phyloP scores from a whole-genome alignment of 2,329 filamentous ascomycete genomes.

The Biscogniauxia sp. region DNA sequence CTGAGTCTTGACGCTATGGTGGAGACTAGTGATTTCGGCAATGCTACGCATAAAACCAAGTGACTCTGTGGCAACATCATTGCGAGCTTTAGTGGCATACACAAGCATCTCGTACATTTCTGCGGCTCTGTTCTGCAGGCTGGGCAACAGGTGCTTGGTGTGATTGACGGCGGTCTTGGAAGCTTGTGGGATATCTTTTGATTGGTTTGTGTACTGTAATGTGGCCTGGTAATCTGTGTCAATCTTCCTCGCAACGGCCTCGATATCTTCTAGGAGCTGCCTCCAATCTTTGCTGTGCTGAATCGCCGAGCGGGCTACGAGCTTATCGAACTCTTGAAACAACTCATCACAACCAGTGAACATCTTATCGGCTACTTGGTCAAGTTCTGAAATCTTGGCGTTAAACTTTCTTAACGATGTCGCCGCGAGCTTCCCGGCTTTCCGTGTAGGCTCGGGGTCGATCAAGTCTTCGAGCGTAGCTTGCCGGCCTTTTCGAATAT shows the following conservation, averaged over 20 bases:
- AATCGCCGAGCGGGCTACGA: slow-evolving; percentile 52
- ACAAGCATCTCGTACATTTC: slow-evolving; percentile 63
- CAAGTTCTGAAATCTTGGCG: slow-evolving; percentile 58
- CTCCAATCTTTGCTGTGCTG: slow-evolving; percentile 61
- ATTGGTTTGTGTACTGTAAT: slow-evolving; percentile 63
- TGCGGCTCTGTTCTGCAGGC: slow-evolving; percentile 50
- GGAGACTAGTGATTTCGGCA: slow-evolving; percentile 72
- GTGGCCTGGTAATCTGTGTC: slow-evolving; percentile 80
- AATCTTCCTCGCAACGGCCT: slow-evolving; percentile 82
- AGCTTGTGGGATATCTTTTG: slow-evolving; percentile 57
- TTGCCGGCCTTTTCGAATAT: slow-evolving; percentile 43
- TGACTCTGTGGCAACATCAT: slow-evolving; percentile 62
- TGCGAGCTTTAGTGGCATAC: slow-evolving; percentile 64
- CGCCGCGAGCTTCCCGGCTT: slow-evolving; percentile 65
- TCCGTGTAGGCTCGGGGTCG: slow-evolving; percentile 68
- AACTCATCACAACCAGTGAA: slow-evolving; percentile 60
- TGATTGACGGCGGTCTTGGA: slow-evolving; percentile 64
- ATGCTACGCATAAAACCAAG: slow-evolving; percentile 78
- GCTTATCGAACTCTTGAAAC: slow-evolving; percentile 61
- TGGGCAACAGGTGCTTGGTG: slow-evolving; percentile 61
- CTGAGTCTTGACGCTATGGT: slow-evolving; percentile 69
- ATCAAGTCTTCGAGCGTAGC: slow-evolving; percentile 73
- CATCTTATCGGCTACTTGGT: slow-evolving; percentile 58
- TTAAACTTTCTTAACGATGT: slow-evolving; percentile 59
- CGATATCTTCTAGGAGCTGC: slow-evolving; percentile 78